Percentiles rank a stretch among this genome's conserved stretches.
phyloP scores from a whole-genome alignment of 2,329 filamentous ascomycete species.

The Cryoendolithus antarcticus region DNA sequence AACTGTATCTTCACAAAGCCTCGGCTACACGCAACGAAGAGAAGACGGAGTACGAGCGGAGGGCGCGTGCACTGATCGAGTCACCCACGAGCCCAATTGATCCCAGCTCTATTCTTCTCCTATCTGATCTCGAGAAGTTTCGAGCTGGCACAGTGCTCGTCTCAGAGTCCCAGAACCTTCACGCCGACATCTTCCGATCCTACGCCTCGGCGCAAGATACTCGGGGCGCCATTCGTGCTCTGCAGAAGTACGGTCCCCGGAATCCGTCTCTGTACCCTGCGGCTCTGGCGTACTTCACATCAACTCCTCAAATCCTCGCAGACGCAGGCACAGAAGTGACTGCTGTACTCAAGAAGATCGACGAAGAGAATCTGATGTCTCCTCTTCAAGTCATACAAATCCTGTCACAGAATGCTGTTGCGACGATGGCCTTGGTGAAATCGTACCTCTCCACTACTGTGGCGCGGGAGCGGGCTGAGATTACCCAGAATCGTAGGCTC shows the following conservation, averaged over 20 bases:
- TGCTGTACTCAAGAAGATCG: slow-evolving; percentile 69
- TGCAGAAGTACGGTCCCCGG: slow-evolving; percentile 81
- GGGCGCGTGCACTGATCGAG: slow-evolving; percentile 80
- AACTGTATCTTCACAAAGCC: slow-evolving; percentile 93
- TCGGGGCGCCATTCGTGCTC: slow-evolving; percentile 72
- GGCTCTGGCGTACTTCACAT: slow-evolving; percentile 86
- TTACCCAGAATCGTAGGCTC: slow-evolving; percentile 64
- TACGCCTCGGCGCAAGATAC: slow-evolving; percentile 91
- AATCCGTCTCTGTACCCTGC: slow-evolving; percentile 89
- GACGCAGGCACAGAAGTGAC: slow-evolving; percentile 81
- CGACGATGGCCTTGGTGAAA: slow-evolving; percentile 96
- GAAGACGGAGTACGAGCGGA: slow-evolving; percentile 73
- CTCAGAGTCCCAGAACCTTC: slow-evolving; percentile 80
- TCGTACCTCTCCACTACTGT: slow-evolving; percentile 83
- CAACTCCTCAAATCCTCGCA: slow-evolving; percentile 63
- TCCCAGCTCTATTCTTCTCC: slow-evolving; percentile 81
- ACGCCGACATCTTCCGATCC: slow-evolving; percentile 92
- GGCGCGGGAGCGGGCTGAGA: slow-evolving; percentile 75
- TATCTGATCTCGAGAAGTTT: slow-evolving; percentile 87
- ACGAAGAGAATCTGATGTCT: slow-evolving; percentile 83
- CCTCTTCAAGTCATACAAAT: slow-evolving; percentile 94
- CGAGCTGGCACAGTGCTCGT: slow-evolving; percentile 82
- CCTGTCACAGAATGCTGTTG: slow-evolving; percentile 63
- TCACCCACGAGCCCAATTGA: slow-evolving; percentile 74
- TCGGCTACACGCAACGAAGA: slow-evolving; percentile 58